A percentile compares a stretch with the other conserved stretches of the same genome.
Evolutionary conservation across 2,329 filamentous ascomycete genomes (phyloP).

Genomic region (Pseudocercospora fijiensis): DNA sequence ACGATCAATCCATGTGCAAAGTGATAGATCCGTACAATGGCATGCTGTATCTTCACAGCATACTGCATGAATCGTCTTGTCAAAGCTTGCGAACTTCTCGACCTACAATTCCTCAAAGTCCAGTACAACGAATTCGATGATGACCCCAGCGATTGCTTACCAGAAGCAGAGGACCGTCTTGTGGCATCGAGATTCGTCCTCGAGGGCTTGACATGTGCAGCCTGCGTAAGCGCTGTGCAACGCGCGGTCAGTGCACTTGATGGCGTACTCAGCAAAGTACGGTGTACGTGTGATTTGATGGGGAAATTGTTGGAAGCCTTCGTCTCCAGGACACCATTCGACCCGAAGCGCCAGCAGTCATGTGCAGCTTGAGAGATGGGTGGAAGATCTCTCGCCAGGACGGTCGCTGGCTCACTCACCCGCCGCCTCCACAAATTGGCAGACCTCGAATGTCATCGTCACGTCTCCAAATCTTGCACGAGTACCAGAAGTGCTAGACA

Average conservation of each 20-base stretch:
- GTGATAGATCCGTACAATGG: background rate
- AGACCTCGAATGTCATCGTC: background rate
- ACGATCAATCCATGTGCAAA: background rate
- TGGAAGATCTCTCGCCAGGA: background rate
- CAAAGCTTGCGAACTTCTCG: background rate
- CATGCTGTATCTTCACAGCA: background rate
- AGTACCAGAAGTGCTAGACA: background rate
- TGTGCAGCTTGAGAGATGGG: background rate
- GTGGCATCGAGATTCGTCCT: background rate
- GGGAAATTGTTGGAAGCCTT: background rate
- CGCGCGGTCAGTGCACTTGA: background rate
- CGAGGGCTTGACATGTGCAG: background rate
- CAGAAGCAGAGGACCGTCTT: background rate
- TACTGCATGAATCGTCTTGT: background rate
- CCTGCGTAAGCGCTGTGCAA: background rate
- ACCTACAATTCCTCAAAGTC: background rate
- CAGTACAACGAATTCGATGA: slow-evolving; percentile 1
- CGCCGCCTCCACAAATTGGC: background rate
- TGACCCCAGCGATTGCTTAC: background rate
- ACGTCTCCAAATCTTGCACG: background rate
- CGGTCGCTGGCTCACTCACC: background rate
- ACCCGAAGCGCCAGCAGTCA: background rate
- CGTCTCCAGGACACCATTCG: background rate
- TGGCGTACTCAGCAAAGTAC: background rate
- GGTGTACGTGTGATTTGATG: background rate